These are phyloP conservation scores for Phytopythium aichiense DNA, from an alignment of 352 stramenopile genomes.

Conservation along the genomic window DNA sequence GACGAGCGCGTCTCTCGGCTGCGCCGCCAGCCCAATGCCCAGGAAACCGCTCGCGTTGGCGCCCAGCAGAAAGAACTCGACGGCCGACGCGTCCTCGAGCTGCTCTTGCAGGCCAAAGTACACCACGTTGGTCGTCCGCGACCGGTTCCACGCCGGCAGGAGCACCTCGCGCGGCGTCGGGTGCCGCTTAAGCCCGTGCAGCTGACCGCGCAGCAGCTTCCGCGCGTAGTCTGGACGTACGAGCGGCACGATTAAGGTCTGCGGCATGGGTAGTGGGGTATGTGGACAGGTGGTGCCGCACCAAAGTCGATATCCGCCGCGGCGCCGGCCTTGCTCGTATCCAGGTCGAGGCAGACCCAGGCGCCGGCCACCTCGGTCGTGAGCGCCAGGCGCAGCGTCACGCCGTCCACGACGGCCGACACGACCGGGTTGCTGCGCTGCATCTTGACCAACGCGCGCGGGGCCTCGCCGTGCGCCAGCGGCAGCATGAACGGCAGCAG, in stretches of 20 bases:
- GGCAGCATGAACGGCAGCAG: not conserved
- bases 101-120: slow-evolving; percentile 47
- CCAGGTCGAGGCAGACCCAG: slow-evolving; percentile 29
- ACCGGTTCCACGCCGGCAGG: slow-evolving; percentile 25
- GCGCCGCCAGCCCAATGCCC: slow-evolving; percentile 40
- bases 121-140: slow-evolving; percentile 19
- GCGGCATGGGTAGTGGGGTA: not conserved
- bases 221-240: slow-evolving; percentile 42
- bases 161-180: slow-evolving; percentile 13
- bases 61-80: slow-evolving; percentile 53
- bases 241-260: too few species aligned
- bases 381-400: slow-evolving; percentile 30
- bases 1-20: slow-evolving; percentile 25
- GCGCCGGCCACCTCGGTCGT: slow-evolving; percentile 43
- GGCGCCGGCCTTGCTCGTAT: not conserved
- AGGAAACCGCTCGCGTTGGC: slow-evolving; percentile 48
- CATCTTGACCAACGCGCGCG: slow-evolving; percentile 30
- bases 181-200: slow-evolving; percentile 28
- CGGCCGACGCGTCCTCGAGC: slow-evolving; percentile 30
- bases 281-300: slow-evolving; percentile 2
- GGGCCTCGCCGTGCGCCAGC: slow-evolving; percentile 1
- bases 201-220: slow-evolving; percentile 43
- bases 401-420: slow-evolving; percentile 23
- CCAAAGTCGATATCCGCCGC: slow-evolving; percentile 31
- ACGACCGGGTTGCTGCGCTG: slow-evolving; percentile 39